Base-by-base conservation (phyloP, 768 basidiomycete species). In the Leucocoprinus sp. region DNA sequence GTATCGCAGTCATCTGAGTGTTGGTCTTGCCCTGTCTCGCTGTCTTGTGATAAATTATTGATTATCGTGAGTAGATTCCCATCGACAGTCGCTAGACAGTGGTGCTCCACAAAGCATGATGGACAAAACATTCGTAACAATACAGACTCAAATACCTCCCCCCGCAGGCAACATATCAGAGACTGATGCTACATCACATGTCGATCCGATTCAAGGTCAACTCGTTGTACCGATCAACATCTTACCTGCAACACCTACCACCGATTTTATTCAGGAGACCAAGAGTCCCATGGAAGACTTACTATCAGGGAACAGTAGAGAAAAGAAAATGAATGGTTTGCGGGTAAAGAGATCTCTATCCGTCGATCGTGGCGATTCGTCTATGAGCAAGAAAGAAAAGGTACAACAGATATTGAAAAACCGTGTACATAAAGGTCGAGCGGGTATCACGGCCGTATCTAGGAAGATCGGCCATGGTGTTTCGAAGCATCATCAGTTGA, bases 381-480 rank as follows among this genome's bases (percentile, higher is more conserved):
- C 72, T 19, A 74, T 75, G 43, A 79, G 79, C 29, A 87, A 84
- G 62, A 86, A 83, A 58, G 68, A 84, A 62, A 86, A 83, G 58
- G 68, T 89, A 42, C 81, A 82, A 53, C 79, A 80, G 58, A 84
- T 84, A 51, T 64, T 88, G 50, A 88, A 83, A 61, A 72, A 75
- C 48, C 72, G 76, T 8, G 84, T 89, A 18, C 77, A 87, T 53
- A 82, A 86, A 57, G 76, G 82, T 5, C 80, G 81, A 47, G 80
- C 69, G 5, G 73, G 79, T 41, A 84, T 91, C 34, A 77, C 78
- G 21, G 84, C 83, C 14, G 84, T 88, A 41, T 84, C 84, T 24
- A 78, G 72, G 58, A 87, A 78, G 58, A 81, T 90, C 29, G 85
- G 85, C 5, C 74, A 77, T 54, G 82, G 82, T 5, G 82, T 85